Percentiles rank a stretch among this genome's conserved stretches.
Conservation (phyloP, 768 basidiomycete genomes). For the Epithele typhae region DNA sequence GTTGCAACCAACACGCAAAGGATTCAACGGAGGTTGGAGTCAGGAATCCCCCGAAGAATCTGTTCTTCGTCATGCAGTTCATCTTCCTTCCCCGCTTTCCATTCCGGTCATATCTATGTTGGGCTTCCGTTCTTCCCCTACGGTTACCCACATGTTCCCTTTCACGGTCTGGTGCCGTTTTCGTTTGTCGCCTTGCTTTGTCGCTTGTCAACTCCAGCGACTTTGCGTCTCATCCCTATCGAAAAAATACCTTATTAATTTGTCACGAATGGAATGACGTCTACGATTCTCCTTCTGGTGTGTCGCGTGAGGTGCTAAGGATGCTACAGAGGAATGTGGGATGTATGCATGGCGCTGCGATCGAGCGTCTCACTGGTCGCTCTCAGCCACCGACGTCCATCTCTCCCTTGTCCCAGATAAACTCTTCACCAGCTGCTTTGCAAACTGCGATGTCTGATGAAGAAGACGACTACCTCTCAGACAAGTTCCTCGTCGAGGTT, state of each 20-base stretch:
- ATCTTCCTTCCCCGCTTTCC: constrained; percentile 4
- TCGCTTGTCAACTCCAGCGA: constrained; percentile 21
- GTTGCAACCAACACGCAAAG: constrained; percentile 1
- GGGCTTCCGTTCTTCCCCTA: constrained; percentile 22
- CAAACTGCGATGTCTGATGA: constrained; percentile 77
- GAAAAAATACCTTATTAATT: constrained; percentile 7
- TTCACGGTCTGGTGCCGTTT: constrained; percentile 28
- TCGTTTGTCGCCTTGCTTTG: constrained; percentile 23
- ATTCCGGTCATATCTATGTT: constrained; percentile 7
- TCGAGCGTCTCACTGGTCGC: no score
- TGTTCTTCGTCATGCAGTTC: constrained; percentile 17
- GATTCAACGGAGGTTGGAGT: constrained; percentile 6
- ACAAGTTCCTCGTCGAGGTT: constrained; percentile 66
- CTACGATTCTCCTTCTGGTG: constrained; percentile 1
- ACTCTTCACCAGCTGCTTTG: no score
- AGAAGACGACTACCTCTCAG: constrained; percentile 86
- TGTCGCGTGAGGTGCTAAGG: no score
- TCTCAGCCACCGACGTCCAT: no score
- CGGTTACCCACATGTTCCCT: constrained; percentile 17
- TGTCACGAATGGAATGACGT: constrained; percentile 14
- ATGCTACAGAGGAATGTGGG: no score
- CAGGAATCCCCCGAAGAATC: no score
- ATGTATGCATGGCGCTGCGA: no score
- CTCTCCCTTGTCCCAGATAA: no score
- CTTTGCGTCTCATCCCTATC: constrained; percentile 9